phyloP scores from a whole-genome alignment of 169 alveolate species.

The Toxoplasma gondii region DNA sequence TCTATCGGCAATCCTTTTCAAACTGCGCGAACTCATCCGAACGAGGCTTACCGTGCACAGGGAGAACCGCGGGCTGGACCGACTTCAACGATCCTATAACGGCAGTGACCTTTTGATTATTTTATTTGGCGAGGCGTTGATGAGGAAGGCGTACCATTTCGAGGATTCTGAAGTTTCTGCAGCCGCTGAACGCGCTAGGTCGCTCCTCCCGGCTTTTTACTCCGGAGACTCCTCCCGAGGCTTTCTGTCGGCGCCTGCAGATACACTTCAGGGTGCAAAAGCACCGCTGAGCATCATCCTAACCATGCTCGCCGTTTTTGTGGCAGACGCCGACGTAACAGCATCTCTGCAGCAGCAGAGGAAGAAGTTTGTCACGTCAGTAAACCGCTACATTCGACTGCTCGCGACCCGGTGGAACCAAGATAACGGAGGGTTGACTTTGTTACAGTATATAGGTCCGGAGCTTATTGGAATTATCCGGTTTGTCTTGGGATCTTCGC shows the following conservation, averaged over 20 bases:
- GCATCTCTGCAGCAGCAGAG: not conserved
- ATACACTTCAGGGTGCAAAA: not conserved
- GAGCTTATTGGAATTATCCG: not conserved
- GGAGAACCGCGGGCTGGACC: not conserved
- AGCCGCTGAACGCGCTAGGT: not conserved
- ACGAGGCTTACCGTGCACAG: not conserved
- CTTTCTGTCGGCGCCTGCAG: not conserved
- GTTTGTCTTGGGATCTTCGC: not conserved
- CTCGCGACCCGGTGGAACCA: conserved; percentile 5
- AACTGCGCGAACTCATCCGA: not conserved
- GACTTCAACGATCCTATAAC: not conserved
- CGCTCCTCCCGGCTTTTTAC: conserved; percentile 3
- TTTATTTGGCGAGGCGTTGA: not conserved
- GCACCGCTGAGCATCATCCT: not conserved
- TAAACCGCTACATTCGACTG: conserved; percentile 7
- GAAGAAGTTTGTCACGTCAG: not conserved
- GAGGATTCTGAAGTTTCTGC: not conserved
- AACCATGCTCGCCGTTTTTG: not conserved
- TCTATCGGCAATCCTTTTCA: not conserved
- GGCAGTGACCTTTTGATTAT: conserved; percentile 17
- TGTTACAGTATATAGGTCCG: not conserved
- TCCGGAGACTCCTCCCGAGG: not conserved
- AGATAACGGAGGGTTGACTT: not conserved
- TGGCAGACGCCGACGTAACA: not conserved
- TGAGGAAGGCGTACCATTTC: not conserved